Percentiles rank a stretch among this genome's conserved stretches.
These are phyloP conservation scores for Discostella stelligera DNA, from an alignment of 352 stramenopile genomes.

Conservation along the genomic window DNA sequence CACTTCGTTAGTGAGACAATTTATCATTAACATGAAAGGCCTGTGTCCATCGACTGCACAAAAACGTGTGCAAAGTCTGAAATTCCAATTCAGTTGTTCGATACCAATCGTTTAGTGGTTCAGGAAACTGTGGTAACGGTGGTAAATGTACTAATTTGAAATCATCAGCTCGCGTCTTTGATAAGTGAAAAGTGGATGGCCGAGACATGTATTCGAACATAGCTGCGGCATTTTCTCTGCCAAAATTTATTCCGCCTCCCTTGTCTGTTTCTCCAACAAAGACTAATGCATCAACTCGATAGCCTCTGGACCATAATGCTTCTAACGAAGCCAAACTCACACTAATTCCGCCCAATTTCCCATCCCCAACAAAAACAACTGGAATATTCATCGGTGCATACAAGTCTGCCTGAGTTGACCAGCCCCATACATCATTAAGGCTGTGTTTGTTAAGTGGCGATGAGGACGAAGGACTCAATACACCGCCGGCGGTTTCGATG, in stretches of 20 bases:
- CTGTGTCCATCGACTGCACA: constrained; percentile 22
- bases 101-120: constrained; percentile 74
- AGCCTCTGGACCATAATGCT: constrained; percentile 88
- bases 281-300: constrained; percentile 84
- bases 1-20: too few relatives aligned
- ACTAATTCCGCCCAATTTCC: constrained; percentile 93
- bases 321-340: constrained; percentile 92
- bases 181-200: neutral
- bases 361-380: constrained; percentile 94
- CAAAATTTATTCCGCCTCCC: constrained; percentile 49
- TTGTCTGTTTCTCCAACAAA: constrained; percentile 56
- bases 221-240: constrained; percentile 53
- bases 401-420: constrained; percentile 89
- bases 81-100: constrained; percentile 28
- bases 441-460: constrained; percentile 63
- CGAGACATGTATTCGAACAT: constrained; percentile 62
- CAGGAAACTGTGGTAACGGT: constrained; percentile 56
- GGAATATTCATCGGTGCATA: constrained; percentile 88
- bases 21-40: neutral
- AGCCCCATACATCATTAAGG: constrained; percentile 55
- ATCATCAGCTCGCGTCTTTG: constrained; percentile 44
- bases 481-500: constrained; percentile 93
- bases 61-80: constrained; percentile 29
- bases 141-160: constrained; percentile 55
- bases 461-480: constrained; percentile 87